A percentile compares a stretch with the other conserved stretches of the same genome.
Conservation (phyloP, 1,284 basidiomycete genomes). For the Microbotryum saponariae region DNA sequence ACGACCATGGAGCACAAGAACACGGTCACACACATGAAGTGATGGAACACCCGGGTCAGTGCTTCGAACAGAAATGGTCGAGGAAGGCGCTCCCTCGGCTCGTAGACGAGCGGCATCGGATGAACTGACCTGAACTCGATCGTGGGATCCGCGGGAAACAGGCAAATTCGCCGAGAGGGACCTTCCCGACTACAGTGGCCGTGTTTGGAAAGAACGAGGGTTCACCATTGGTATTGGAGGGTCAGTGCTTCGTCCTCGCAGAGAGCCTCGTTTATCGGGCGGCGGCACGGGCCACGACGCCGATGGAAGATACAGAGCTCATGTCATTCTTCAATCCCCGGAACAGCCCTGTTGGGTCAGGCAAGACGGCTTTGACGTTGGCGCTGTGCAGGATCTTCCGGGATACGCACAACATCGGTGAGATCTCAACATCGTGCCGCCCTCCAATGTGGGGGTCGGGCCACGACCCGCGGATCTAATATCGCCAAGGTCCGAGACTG, state of each 20-base stretch:
- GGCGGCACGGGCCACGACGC: background rate
- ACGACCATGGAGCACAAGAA: slow-evolving; percentile 39
- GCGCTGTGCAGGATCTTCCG: slow-evolving; percentile 81
- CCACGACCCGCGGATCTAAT: too few relatives aligned
- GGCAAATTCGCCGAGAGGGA: slow-evolving; percentile 91
- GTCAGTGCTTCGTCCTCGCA: slow-evolving; percentile 47
- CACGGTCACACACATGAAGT: slow-evolving; percentile 80
- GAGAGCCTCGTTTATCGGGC: background rate
- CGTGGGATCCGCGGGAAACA: slow-evolving; percentile 38
- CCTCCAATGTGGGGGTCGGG: too few relatives aligned
- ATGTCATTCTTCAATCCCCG: background rate
- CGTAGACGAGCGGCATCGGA: slow-evolving; percentile 2
- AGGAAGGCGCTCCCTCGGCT: slow-evolving; percentile 2
- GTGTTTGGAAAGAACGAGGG: slow-evolving; percentile 86
- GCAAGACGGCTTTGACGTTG: slow-evolving; percentile 90
- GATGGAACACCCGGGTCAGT: slow-evolving; percentile 70
- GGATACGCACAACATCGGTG: slow-evolving; percentile 81
- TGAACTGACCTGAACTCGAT: slow-evolving; percentile 14
- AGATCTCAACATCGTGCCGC: slow-evolving; percentile 20
- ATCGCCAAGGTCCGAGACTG: too few relatives aligned
- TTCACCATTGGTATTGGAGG: slow-evolving; percentile 97
- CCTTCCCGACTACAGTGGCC: slow-evolving; percentile 71
- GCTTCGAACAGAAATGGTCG: background rate
- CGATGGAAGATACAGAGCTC: background rate
- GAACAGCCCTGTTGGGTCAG: slow-evolving; percentile 72